These are phyloP conservation scores for Helianthus annuus DNA, from an alignment of 129 eudicot genomes.

Conservation along the genomic window HanXRQr2.0-SUNRISE NC_035447.2:70040465-70040964, in stretches of 20 bases:
- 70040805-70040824: constrained; percentile 70
- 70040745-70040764: constrained; percentile 68
- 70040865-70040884: constrained; percentile 57
- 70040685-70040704: constrained; percentile 39
- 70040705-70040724: constrained; percentile 73
- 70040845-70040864: constrained; percentile 67
- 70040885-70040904: constrained; percentile 72
- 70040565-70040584: not conserved
- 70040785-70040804: constrained; percentile 51
- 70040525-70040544: not conserved
- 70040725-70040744: constrained; percentile 74
- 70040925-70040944: constrained; percentile 79
- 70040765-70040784: constrained; percentile 76
- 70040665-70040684: constrained; percentile 80
- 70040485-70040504: not conserved
- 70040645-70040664: constrained; percentile 1
- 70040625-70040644: not conserved
- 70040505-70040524: not conserved
- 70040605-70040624: not conserved
- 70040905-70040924: constrained; percentile 47
- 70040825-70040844: constrained; percentile 91
- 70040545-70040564: not conserved
- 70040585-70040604: not conserved
- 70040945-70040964: constrained; percentile 33
- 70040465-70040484: not conserved